Evolutionary conservation across 1,139 yeast species (phyloP).

Genomic region (Komagataea norvegica): DNA sequence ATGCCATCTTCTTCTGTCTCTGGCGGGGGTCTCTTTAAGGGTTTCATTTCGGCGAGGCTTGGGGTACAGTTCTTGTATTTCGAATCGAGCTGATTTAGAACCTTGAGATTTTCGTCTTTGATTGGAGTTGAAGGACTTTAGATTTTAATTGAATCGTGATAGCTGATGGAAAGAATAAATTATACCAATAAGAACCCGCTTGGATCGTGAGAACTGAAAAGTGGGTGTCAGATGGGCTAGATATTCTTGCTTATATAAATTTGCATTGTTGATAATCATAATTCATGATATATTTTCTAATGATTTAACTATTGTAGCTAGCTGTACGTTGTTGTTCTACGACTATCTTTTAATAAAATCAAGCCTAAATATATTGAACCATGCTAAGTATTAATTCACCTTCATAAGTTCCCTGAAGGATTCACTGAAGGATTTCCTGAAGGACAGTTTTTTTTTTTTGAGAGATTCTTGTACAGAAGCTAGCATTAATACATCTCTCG

Average conservation of each 20-base stretch:
- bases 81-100: slow-evolving; percentile 11
- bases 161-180: slow-evolving; percentile 41
- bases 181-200: slow-evolving; percentile 53
- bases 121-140: slow-evolving; percentile 7
- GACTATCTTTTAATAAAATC: too few species aligned
- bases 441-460: too few species aligned
- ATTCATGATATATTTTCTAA: too few species aligned
- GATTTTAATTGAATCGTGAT: slow-evolving; percentile 32
- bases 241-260: slow-evolving; percentile 29
- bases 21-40: slow-evolving; percentile 3
- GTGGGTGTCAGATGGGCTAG: slow-evolving; percentile 56
- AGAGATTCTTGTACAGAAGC: too few species aligned
- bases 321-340: too few species aligned
- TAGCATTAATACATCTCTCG: too few species aligned
- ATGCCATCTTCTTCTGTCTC: slow-evolving; percentile 13
- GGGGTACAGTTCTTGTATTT: slow-evolving; percentile 14
- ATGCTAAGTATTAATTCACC: too few species aligned
- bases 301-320: too few species aligned
- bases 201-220: slow-evolving; percentile 43
- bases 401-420: too few species aligned
- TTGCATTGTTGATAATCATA: too few species aligned
- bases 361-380: too few species aligned
- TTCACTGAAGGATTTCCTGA: too few species aligned
- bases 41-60: slow-evolving; percentile 10
- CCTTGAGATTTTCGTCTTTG: slow-evolving; percentile 12